Evolutionary conservation across 345 rosid genomes (phyloP), one percentile per base, ranked within the genome.

Genomic region (Euphorbia lathyris): DNA sequence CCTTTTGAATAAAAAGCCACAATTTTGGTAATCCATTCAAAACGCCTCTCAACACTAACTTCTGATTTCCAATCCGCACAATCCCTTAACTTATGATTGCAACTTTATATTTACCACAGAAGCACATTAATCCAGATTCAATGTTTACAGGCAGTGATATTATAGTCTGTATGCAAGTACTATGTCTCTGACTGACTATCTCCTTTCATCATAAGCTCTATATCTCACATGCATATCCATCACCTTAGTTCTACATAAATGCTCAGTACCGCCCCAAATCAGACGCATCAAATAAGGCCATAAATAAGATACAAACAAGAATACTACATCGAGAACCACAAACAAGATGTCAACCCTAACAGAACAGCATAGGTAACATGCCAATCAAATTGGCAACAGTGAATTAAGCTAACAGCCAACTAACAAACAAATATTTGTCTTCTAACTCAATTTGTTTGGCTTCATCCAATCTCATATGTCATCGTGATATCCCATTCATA

Each of bases 321-420:
- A 40, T 52, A 66, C 59, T 17, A 29, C 57, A 66, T 50, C 58
- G n/a, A 66, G 32, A 58, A 51, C 29, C 17, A 7, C 19, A 47
- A 20, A 17, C 4, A 13, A 60, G 45, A 60, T 12, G 32, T 17
- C 45, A 32, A 34, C 20, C 25, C 26, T 32, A 26, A 26, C 4
- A 55, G 58, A 42, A 12, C 0, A 40, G 3, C 51, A 68, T 32
- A n/a, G 7, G 16, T 5, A 58, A 25, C 63, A 68, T 9, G 50
- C 19, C 53, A 47, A 69, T 27, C 55, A 69, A 58, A 43, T n/a
- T 27, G 38, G 32, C 62, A n/a, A 5, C 22, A 34, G 36, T 3
- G 9, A 19, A 59, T 16, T 59, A 9, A 32, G 22, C 19, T 60
- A 42, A 34, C 23, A 17, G 64, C 9, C 64, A 34, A 59, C 43